These are phyloP conservation scores for Yamadazyma philogaea DNA, from an alignment of 805 yeast genomes.

Conservation along the genomic window DNA sequence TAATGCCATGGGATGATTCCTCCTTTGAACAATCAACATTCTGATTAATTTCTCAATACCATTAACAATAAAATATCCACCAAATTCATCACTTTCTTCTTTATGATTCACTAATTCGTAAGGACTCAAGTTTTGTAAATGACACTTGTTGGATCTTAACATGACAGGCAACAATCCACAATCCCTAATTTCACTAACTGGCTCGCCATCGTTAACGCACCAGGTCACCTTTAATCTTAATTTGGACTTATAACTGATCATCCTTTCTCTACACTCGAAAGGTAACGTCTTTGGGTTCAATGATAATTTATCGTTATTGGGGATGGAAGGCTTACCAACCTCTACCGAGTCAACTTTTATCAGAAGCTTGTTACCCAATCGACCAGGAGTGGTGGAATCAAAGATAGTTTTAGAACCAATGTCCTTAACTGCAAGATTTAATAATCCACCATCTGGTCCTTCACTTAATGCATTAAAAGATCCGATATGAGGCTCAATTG, in stretches of 20 bases:
- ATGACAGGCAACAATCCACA: conserved; percentile 90
- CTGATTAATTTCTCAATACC: conserved; percentile 96
- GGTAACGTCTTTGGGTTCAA: conserved; percentile 79
- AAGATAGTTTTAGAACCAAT: conserved; percentile 84
- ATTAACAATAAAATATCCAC: conserved; percentile 93
- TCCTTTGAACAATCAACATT: conserved; percentile 95
- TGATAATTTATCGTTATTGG: conserved; percentile 68
- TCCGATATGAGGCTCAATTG: conserved; percentile 92
- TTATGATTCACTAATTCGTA: conserved; percentile 68
- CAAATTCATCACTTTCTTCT: conserved; percentile 94
- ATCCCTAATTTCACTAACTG: conserved; percentile 75
- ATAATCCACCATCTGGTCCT: conserved; percentile 79
- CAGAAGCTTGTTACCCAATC: conserved; percentile 80
- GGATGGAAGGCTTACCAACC: conserved; percentile 77
- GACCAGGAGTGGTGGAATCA: conserved; percentile 66
- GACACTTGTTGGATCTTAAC: conserved; percentile 90
- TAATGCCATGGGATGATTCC: conserved; percentile 98
- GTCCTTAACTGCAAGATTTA: conserved; percentile 82
- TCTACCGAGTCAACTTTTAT: conserved; percentile 89
- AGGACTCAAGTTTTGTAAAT: conserved; percentile 80
- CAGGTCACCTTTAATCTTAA: conserved; percentile 76
- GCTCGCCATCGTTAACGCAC: conserved; percentile 87
- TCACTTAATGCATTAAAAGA: conserved; percentile 94
- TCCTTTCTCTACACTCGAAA: conserved; percentile 80
- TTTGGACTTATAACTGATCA: conserved; percentile 76